phyloP scores from a whole-genome alignment of 768 basidiomycete genomes.

The Naematelia encephala region DNA sequence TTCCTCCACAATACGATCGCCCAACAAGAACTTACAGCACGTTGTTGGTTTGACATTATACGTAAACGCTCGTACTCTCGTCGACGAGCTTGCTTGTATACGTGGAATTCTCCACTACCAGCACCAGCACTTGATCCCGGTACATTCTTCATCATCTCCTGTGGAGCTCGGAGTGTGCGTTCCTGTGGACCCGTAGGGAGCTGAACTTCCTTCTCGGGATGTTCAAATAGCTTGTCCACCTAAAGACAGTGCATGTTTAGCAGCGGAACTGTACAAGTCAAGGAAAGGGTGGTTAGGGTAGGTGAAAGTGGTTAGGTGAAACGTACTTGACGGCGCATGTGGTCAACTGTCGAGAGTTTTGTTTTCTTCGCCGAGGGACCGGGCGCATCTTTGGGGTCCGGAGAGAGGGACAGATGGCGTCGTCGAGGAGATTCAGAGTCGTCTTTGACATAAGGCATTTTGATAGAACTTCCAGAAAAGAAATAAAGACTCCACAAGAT shows the following conservation, averaged over 20 bases:
- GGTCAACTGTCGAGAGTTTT: slow-evolving; percentile 10
- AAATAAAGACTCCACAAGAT: not conserved
- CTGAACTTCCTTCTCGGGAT: slow-evolving; percentile 76
- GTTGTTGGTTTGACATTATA: slow-evolving; percentile 75
- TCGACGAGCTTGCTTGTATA: slow-evolving; percentile 90
- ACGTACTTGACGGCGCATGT: slow-evolving; percentile 14
- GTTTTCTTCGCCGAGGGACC: slow-evolving; percentile 23
- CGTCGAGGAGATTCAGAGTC: slow-evolving; percentile 17
- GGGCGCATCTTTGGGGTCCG: slow-evolving; percentile 11
- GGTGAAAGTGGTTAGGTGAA: not conserved
- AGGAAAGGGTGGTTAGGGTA: no score
- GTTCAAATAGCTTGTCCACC: slow-evolving; percentile 82
- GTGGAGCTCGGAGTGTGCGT: slow-evolving; percentile 59
- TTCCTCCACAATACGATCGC: not conserved
- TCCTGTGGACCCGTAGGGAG: slow-evolving; percentile 78
- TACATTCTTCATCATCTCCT: slow-evolving; percentile 94
- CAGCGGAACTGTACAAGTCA: not conserved
- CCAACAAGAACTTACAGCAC: slow-evolving; percentile 70
- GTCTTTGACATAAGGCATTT: slow-evolving; percentile 13
- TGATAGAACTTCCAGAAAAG: not conserved
- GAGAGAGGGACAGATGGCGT: slow-evolving; percentile 13
- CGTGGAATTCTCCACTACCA: slow-evolving; percentile 96
- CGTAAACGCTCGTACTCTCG: slow-evolving; percentile 94
- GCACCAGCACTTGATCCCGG: slow-evolving; percentile 97
- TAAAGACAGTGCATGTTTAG: no score